Evolutionary conservation across 2,329 filamentous ascomycete species (phyloP), one percentile per base, ranked within the genome.

Genomic region (Xylariaceae sp.): DNA sequence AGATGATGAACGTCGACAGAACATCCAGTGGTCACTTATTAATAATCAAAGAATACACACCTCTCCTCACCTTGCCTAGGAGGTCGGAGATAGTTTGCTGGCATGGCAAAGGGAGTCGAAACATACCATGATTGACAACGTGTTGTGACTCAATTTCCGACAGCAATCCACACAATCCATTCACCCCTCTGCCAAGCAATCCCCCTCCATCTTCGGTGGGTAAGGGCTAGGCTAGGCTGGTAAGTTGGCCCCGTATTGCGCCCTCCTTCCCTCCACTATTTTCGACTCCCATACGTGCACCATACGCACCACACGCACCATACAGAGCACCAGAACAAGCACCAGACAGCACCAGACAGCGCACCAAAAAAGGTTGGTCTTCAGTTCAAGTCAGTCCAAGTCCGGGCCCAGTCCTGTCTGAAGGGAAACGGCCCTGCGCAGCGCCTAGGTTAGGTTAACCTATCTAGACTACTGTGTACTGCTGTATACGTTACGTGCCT

Each of bases 231-330:
- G 34, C 43, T 38, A 43, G 39, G 7, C 26, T 28, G n/a, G 26
- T 43, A 46, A 36, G 40, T 38, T 36, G 40, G 8, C 26, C 39
- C 42, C 37, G 36, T 46, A 46, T 39, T 40, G 36, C 45, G 42
- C 36, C 42, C 37, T 43, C 40, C 6, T 29, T 13, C 26, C 40
- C 43, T 47, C 45, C 45, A 47, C 45, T 44, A 44, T 47, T 47
- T 34, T 30, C 41, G 44, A 34, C 38, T 35, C 36, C 38, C 40
- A 44, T 24, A 24, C 21, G 21, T 11, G 11, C 21, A 24, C 43
- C 39, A 32, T 38, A 37, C 38, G 16, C 41, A 34, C 34, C 17
- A n/a, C 29, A 27, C 26, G 30, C 9, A 17, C 23, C 36, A 33
- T 14, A 19, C 21, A 12, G 32, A 28, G 21, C 16, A 36, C 17